Percentiles rank a stretch among this genome's conserved stretches.
Conservation (phyloP, 208 protist species). For the Crithidia mellificae region DNA sequence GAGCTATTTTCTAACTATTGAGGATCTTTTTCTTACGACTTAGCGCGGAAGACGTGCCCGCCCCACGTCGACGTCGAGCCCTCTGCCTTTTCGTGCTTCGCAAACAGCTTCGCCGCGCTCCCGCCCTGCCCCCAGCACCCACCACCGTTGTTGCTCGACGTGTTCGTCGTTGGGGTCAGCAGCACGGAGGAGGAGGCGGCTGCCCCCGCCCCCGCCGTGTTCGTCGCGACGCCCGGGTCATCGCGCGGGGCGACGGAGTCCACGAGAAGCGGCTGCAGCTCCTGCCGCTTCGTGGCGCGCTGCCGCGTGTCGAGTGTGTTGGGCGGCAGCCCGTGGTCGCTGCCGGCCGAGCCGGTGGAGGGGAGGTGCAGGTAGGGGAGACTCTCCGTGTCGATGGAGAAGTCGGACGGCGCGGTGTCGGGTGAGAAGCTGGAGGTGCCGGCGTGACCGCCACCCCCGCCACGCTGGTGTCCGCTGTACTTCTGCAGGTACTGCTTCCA, state of each 20-base stretch:
- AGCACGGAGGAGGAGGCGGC: conserved; percentile 2
- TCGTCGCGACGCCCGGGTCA: background rate
- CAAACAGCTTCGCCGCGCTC: conserved; percentile 47
- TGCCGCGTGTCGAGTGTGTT: conserved; percentile 75
- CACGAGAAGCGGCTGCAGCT: conserved; percentile 28
- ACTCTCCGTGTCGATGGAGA: conserved; percentile 59
- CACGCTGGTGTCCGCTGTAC: conserved; percentile 33
- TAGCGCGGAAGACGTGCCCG: conserved; percentile 48
- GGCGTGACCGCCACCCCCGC: background rate
- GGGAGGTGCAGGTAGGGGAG: conserved; percentile 60
- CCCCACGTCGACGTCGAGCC: conserved; percentile 42
- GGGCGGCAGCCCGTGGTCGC: conserved; percentile 61
- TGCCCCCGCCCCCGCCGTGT: background rate
- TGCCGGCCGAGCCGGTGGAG: conserved; percentile 37
- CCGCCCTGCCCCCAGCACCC: conserved; percentile 44
- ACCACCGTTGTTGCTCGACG: conserved; percentile 12
- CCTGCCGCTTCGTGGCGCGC: conserved; percentile 64
- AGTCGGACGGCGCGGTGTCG: conserved; percentile 39
- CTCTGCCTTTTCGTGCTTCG: conserved; percentile 15
- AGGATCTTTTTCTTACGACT: conserved; percentile 6
- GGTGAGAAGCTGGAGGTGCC: conserved; percentile 24
- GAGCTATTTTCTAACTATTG: background rate
- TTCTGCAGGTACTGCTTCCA: conserved; percentile 72
- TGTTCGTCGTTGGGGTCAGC: conserved; percentile 11
- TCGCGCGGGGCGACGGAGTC: conserved; percentile 3